Evolutionary conservation across 352 stramenopile species (phyloP).

Genomic region (Globisporangium canariense): DNA sequence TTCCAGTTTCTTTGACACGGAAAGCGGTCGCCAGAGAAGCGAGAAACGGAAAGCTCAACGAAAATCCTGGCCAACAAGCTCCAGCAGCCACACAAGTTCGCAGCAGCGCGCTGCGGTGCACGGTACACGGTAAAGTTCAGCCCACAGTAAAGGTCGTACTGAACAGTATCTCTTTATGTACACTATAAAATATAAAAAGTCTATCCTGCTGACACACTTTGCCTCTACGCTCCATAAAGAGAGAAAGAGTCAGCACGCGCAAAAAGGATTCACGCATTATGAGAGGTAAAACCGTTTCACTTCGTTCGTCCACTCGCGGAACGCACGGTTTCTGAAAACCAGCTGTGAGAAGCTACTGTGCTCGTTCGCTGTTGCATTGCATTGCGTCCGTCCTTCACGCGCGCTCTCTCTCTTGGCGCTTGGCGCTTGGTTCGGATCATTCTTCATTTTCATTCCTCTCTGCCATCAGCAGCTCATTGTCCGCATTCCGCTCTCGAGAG

Average conservation of each 20-base stretch:
- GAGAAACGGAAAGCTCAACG: constrained; percentile 6
- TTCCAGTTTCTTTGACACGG: neutral
- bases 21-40: neutral
- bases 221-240: neutral
- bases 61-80: constrained; percentile 1
- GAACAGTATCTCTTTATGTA: neutral
- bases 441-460: neutral
- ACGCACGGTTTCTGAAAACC: constrained; percentile 4
- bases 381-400: neutral
- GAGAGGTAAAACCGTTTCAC: neutral
- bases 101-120: neutral
- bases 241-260: constrained; percentile 3
- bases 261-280: neutral
- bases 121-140: neutral
- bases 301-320: neutral
- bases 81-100: too few species aligned
- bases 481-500: neutral
- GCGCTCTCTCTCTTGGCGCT: neutral
- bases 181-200: neutral
- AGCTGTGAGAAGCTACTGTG: neutral
- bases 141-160: neutral
- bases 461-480: neutral
- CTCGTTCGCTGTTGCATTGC: neutral
- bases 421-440: neutral
- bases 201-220: neutral